Conservation (phyloP, 169 alveolate species). For the Plasmodium coatneyi region DNA sequence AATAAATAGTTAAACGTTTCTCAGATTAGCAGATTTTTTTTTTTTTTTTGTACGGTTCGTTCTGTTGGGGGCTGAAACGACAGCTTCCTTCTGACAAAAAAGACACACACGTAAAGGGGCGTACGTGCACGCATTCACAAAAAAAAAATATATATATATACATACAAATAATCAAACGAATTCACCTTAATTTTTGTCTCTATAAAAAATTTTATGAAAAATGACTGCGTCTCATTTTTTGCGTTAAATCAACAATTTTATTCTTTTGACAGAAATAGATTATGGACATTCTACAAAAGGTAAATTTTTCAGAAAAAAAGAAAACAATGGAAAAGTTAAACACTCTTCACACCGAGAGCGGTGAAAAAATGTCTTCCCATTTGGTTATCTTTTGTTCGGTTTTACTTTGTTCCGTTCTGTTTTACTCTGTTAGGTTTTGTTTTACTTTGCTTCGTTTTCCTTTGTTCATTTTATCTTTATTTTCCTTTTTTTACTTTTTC, state of each 20-base stretch:
- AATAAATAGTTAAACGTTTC: constrained; percentile 28
- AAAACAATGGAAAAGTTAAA: not conserved
- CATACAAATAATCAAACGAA: not conserved
- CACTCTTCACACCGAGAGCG: not conserved
- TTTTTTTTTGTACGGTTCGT: not conserved
- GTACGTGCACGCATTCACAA: not conserved
- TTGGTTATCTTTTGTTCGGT: not conserved
- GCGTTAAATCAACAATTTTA: not conserved
- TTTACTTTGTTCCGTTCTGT: not conserved
- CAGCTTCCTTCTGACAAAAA: constrained; percentile 14
- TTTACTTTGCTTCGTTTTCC: not conserved
- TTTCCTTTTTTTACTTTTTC: constrained; percentile 18
- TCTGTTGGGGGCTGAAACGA: not conserved
- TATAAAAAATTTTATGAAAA: constrained; percentile 12
- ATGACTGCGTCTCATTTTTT: not conserved
- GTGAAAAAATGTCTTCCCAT: not conserved
- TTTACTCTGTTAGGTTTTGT: not conserved
- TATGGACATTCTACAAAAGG: constrained; percentile 14
- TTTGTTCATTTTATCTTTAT: constrained; percentile 2
- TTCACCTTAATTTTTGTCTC: not conserved
- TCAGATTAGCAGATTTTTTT: not conserved
- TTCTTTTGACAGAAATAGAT: not conserved
- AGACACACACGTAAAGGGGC: not conserved
- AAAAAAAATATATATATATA: not conserved
- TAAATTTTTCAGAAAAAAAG: constrained; percentile 1